Conservation (phyloP, 768 basidiomycete genomes). For the Trametes cingulata region DNA sequence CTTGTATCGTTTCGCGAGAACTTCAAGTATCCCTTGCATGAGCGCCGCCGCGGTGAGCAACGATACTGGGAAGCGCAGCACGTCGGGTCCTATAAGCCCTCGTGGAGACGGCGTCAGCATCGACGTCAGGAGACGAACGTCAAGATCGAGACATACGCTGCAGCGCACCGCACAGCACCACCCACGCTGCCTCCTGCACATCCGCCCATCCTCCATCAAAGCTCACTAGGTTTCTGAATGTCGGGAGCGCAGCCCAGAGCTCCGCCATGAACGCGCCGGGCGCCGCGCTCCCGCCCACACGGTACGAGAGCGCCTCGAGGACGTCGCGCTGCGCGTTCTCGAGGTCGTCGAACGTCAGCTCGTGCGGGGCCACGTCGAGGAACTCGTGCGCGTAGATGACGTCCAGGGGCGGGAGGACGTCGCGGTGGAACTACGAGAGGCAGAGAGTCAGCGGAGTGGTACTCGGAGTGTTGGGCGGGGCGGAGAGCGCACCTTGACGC, state of each 20-base stretch:
- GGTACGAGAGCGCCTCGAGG: conserved; percentile 47
- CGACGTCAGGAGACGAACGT: background rate
- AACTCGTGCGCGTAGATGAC: conserved; percentile 56
- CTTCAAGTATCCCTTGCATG: conserved; percentile 43
- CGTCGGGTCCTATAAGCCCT: conserved; percentile 48
- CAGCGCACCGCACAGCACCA: conserved; percentile 45
- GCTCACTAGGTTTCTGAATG: conserved; percentile 44
- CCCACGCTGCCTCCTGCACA: conserved; percentile 52
- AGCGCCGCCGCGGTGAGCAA: conserved; percentile 56
- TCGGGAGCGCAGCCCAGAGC: conserved; percentile 56
- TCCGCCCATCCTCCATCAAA: conserved; percentile 46
- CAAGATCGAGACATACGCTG: conserved; percentile 35
- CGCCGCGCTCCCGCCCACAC: conserved; percentile 49
- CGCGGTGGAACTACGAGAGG: conserved; percentile 55
- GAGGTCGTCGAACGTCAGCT: conserved; percentile 46
- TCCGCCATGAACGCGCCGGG: conserved; percentile 54
- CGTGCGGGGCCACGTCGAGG: conserved; percentile 49
- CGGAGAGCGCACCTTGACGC: conserved; percentile 53
- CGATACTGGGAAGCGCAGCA: conserved; percentile 53
- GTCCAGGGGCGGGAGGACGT: conserved; percentile 55
- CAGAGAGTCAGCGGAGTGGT: conserved; percentile 2
- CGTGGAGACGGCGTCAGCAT: background rate
- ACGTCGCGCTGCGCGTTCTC: conserved; percentile 65
- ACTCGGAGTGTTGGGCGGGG: background rate
- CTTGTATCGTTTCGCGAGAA: conserved; percentile 39